Base-by-base conservation (phyloP, 2,329 filamentous ascomycete genomes). In the Tolypocladium tundrense region DNA sequence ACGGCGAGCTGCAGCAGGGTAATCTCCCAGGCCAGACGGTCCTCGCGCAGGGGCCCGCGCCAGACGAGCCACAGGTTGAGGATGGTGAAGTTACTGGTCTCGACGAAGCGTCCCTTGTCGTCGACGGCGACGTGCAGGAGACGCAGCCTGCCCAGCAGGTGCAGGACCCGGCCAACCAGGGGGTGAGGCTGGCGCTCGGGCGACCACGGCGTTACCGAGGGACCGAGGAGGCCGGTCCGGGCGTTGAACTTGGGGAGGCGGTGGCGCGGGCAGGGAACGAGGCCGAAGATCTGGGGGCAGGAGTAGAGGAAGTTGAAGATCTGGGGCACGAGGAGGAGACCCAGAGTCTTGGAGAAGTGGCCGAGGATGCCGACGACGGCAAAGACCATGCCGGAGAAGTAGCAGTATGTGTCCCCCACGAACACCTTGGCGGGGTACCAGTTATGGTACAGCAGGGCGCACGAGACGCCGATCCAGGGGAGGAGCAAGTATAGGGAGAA, bases 371-470 rank as follows among this genome's bases (percentile, higher is more conserved):
- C 91, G 63, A 97, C 94, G 51, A 97, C 92, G 57, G 93, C 94
- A 70, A 99, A 99, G 43, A 97, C 90, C 91, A 99, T 99, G 64
- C 94, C 94, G 0, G 94, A 94, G 73, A 99, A 97, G 76, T 99
- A 99, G 81, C 94, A 99, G 80, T 97, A 99, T 4, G 94, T 99
- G 73, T 99, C 94, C 58, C 94, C 94, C 11, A 97, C 93, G 68
- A 99, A 99, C 11, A 97, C 94, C 66, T 86, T 87, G 31, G 93
- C 91, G 0, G 94, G 94, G 70, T 91, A 99, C 90, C 91, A 95
- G 74, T 99, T 99, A 77, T 99, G 92, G 70, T 76, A 84, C 68
- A 94, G 83, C 19, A 99, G 81, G 10, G 94, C 94, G 55, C 88
- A 74, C 9, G 91, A 97, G 57, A 97, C 94, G 54, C 91, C 94